Percentiles rank a stretch among this genome's conserved stretches.
Evolutionary conservation across 2,329 filamentous ascomycete genomes (phyloP).

Genomic region (Xylaria sp.): DNA sequence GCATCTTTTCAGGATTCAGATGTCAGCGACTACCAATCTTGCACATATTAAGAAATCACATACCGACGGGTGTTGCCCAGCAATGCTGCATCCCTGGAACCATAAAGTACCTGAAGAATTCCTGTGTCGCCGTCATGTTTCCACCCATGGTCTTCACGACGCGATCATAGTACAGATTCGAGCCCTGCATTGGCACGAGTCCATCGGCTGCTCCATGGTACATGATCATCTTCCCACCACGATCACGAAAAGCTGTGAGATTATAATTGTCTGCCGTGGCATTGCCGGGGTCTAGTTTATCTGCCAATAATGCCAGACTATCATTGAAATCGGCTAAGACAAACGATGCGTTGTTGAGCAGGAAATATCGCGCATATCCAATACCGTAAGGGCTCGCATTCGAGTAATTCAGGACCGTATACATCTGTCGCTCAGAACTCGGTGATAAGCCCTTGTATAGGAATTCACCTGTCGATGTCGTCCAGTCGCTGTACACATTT

Average conservation of each 20-base stretch:
- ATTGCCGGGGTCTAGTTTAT: conserved; percentile 52
- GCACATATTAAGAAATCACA: conserved; percentile 1
- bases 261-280: conserved; percentile 55
- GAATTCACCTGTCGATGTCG: conserved; percentile 48
- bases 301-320: conserved; percentile 48
- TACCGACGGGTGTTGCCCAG: conserved; percentile 41
- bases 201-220: conserved; percentile 60
- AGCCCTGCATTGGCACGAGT: conserved; percentile 54
- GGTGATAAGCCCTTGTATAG: conserved; percentile 59
- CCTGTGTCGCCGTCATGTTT: conserved; percentile 52
- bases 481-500: conserved; percentile 49
- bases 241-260: conserved; percentile 52
- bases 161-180: conserved; percentile 51
- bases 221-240: conserved; percentile 58
- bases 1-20: conserved; percentile 44
- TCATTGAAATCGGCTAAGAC: conserved; percentile 50
- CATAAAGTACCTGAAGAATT: conserved; percentile 64
- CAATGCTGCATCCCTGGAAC: conserved; percentile 68
- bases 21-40: conserved; percentile 3
- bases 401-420: conserved; percentile 48
- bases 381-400: conserved; percentile 51
- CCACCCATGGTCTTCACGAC: conserved; percentile 46
- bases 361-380: conserved; percentile 54
- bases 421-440: conserved; percentile 57
- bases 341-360: conserved; percentile 55